Conservation (phyloP, 257 asterid species). For the Nicotiana noctiflora region DNA sequence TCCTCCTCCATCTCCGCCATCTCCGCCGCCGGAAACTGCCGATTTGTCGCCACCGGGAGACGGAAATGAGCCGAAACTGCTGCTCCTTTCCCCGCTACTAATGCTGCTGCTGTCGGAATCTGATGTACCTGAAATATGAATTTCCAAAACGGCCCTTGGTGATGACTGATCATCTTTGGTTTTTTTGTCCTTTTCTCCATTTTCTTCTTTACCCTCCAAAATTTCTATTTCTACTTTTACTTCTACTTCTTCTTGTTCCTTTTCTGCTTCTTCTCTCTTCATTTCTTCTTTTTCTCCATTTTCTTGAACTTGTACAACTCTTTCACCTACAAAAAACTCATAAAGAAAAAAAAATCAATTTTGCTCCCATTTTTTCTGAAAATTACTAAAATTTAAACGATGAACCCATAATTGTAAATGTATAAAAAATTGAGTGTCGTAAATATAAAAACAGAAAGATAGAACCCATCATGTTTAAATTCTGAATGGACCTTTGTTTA, state of each 20-base stretch:
- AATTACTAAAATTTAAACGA: background rate
- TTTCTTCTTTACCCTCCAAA: background rate
- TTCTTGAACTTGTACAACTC: background rate
- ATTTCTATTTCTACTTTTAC: background rate
- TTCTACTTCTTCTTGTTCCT: background rate
- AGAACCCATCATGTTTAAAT: background rate
- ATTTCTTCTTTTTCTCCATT: background rate
- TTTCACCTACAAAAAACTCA: constrained; percentile 16
- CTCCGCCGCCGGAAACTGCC: background rate
- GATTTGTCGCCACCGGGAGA: constrained; percentile 20
- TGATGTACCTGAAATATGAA: constrained; percentile 32
- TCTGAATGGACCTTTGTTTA: background rate
- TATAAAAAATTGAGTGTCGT: background rate
- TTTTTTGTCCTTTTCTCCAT: background rate
- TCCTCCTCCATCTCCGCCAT: background rate
- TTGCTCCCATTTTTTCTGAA: background rate
- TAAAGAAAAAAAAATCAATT: background rate
- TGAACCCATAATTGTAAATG: background rate
- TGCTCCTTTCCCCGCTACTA: constrained; percentile 29
- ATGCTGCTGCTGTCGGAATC: constrained; percentile 33
- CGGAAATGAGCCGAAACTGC: constrained; percentile 25
- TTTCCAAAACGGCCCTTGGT: constrained; percentile 78
- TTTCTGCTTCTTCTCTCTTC: constrained; percentile 2
- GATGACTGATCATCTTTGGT: constrained; percentile 33
- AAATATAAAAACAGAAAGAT: no score